Evolutionary conservation across 495 filamentous ascomycete species (phyloP).

Genomic region (Aeminium ludgeri): DNA sequence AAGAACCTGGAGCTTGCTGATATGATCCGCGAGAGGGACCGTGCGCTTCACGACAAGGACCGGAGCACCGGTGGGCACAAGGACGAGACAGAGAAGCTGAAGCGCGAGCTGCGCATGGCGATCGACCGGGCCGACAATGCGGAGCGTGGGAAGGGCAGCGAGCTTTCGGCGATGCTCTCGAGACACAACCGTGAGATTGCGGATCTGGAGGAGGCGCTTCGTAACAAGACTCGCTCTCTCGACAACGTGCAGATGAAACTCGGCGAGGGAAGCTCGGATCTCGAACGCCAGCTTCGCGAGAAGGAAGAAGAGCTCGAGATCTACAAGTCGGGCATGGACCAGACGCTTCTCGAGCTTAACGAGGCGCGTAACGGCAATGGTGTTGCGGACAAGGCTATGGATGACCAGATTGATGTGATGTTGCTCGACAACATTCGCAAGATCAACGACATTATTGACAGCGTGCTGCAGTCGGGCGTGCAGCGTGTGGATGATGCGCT

Average conservation of each 20-base stretch:
- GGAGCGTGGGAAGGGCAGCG: slow-evolving; percentile 79
- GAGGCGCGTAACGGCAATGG: slow-evolving; percentile 52
- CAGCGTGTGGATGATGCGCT: slow-evolving; percentile 90
- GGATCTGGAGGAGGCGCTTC: slow-evolving; percentile 80
- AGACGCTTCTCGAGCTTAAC: slow-evolving; percentile 77
- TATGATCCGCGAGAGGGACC: slow-evolving; percentile 93
- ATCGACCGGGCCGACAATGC: slow-evolving; percentile 84
- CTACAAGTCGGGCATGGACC: slow-evolving; percentile 92
- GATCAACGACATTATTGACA: slow-evolving; percentile 96
- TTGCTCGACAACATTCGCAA: slow-evolving; percentile 72
- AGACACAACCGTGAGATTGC: slow-evolving; percentile 96
- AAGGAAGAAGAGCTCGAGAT: slow-evolving; percentile 97
- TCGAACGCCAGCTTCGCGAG: slow-evolving; percentile 65
- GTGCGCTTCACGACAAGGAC: slow-evolving; percentile 86
- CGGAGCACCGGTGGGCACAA: slow-evolving; percentile 67
- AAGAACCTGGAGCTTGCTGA: slow-evolving; percentile 96
- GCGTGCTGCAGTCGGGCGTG: slow-evolving; percentile 83
- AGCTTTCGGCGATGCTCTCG: slow-evolving; percentile 81
- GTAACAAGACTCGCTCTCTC: slow-evolving; percentile 72
- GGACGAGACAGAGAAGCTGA: slow-evolving; percentile 89
- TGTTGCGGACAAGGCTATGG: slow-evolving; percentile 63
- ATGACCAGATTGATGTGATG: slow-evolving; percentile 78
- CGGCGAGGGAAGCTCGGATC: slow-evolving; percentile 66
- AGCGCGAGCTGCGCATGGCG: slow-evolving; percentile 88
- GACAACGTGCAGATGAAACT: slow-evolving; percentile 68